These are phyloP conservation scores for Picea glauca DNA, from an alignment of 75 land plant species.

Conservation along the genomic window DNA sequence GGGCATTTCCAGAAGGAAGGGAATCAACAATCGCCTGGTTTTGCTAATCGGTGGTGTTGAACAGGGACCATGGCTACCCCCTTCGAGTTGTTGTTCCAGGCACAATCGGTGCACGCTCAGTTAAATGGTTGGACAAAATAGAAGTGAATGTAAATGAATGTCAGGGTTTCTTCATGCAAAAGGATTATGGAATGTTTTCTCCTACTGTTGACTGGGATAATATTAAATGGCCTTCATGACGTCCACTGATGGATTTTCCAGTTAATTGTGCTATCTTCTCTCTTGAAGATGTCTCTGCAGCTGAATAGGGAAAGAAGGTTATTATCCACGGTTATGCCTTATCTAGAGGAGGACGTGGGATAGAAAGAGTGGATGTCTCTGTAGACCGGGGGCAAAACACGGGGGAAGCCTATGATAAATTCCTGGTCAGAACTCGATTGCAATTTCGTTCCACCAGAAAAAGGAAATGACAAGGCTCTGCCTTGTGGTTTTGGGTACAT, in stretches of 20 bases:
- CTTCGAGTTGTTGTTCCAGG: no score
- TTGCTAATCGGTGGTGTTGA: no score
- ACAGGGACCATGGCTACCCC: no score
- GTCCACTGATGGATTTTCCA: slow-evolving; percentile 94
- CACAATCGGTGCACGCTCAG: no score
- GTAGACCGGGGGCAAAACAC: slow-evolving; percentile 66
- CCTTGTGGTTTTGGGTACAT: no score
- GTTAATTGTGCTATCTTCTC: slow-evolving; percentile 77
- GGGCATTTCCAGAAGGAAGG: no score
- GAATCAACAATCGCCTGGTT: slow-evolving; percentile 14
- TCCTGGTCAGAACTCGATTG: no score
- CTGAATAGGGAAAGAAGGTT: slow-evolving; percentile 42
- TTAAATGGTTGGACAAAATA: slow-evolving; percentile 14
- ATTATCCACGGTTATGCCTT: slow-evolving; percentile 77
- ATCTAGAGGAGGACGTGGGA: slow-evolving; percentile 89
- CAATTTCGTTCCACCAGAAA: no score
- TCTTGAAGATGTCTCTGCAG: slow-evolving; percentile 42
- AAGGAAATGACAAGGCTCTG: no score
- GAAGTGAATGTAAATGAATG: slow-evolving; percentile 72
- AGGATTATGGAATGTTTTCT: slow-evolving; percentile 25
- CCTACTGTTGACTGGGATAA: slow-evolving; percentile 89
- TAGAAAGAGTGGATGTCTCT: slow-evolving; percentile 92
- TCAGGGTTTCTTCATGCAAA: slow-evolving; percentile 99
- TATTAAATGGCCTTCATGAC: slow-evolving; percentile 75
- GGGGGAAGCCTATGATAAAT: no score